Evolutionary conservation across 2,329 filamentous ascomycete species (phyloP), one percentile per base, ranked within the genome.

Genomic region (Domatiomyces catenatus): DNA sequence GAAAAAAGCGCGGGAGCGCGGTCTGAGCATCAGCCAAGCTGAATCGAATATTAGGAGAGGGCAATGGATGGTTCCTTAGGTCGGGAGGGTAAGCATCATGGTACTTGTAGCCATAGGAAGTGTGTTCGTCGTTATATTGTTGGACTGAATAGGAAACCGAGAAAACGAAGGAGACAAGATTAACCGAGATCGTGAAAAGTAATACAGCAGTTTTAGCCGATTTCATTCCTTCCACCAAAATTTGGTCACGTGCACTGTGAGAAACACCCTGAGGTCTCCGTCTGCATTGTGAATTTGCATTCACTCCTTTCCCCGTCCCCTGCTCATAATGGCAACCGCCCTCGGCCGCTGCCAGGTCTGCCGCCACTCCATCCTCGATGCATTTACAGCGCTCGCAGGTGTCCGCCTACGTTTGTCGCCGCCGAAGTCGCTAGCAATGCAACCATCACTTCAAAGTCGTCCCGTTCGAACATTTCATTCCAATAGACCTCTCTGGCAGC

Each of bases 341-440:
- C 24, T 48, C 15, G 15, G 19, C 2, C 42, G 52, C 20, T 60
- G 58, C 44, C 54, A 48, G 12, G 48, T 50, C 5, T 60, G 58
- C 46, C 55, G 57, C 12, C 12, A 43, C 5, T 54, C 53, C 6
- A 10, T 58, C 8, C 52, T 60, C 32, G 56, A 60, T 42, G 46
- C 56, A 19, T 55, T 60, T 42, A 50, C 56, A 6, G 56, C 58
- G 17, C 44, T 60, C 20, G 55, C 56, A 5, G 55, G 55, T 10
- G 46, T 55, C 7, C 52, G 53, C 6, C 24, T 54, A 46, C 43
- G 48, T 36, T 20, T 47, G 1, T 19, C 36, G 32, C 32, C 4
- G 10, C 32, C 32, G 32, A 10, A 15, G 32, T 39, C 32, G 15
- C 32, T 24, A 22, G 48, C 50, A 32, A 44, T 8, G 28, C 32